Evolutionary conservation across 192 early-diverging fungal species (phyloP), one percentile per base, ranked within the genome.

Genomic region (Rhizoclosmatium globosum): DNA sequence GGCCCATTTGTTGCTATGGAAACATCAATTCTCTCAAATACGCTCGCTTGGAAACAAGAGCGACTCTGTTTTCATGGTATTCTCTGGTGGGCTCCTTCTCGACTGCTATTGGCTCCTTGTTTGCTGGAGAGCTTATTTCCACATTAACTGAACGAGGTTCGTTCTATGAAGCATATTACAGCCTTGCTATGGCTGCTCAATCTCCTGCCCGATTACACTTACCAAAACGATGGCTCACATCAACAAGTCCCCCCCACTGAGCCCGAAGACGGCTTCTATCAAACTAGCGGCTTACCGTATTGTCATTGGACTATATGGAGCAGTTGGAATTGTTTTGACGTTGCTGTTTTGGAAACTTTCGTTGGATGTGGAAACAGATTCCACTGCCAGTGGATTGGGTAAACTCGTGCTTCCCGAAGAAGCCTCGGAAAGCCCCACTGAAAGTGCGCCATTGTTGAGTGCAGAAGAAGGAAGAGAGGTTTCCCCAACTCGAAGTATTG

Each of bases 1-100:
- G 81, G 76, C 1, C 81, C 81, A 19, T 78, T 78, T 39, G 15
- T 62, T 21, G 60, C 60, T 53, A 68, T 82, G 15, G 81, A 82
- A 59, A 57, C 59, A 47, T 82, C 81, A 2, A 53, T 77, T 43
- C 23, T 82, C 3, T 41, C 38, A 50, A 71, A n/a, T 39, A 43
- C 45, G 19, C 21, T 19, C 44, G n/a, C 3, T 47, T 47, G 31
- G 66, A 68, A 45, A 6, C 15, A 17, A 19, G 66, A 15, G 61
- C 81, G 21, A 44, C 47, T 19, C 15, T 71, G 4, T 82, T 82
- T 58, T 53, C 75, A 6, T 78, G 66, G 76, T 82, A 76, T 57
- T 23, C 47, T 17, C 42, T 77, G 7, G 39, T 71, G 9, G 81
- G 66, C 50, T 82, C 48, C 7, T 15, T 78, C 45, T 53, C 81